Evolutionary conservation across 768 basidiomycete species (phyloP).

Genomic region (Phanerodontia chrysosporium): DNA sequence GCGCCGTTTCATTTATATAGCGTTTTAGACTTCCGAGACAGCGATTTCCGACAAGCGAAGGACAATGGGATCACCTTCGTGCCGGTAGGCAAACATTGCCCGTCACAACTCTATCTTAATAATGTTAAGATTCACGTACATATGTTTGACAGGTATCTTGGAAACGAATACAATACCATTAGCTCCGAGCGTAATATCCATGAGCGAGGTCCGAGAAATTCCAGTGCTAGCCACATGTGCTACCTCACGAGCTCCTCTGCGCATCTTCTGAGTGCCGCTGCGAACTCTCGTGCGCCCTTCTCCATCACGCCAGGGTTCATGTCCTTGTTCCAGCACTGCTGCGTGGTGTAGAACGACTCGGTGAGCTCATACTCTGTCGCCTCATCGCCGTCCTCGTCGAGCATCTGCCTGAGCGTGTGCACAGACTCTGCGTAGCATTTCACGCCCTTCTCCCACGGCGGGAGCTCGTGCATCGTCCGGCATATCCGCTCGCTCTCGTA

Average conservation of each 20-base stretch:
- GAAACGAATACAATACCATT: too few species aligned
- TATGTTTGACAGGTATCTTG: background rate
- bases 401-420: background rate
- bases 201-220: background rate
- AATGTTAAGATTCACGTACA: too few species aligned
- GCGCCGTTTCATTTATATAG: too few species aligned
- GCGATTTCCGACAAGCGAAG: too few species aligned
- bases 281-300: background rate
- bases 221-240: background rate
- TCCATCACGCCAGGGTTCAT: slow-evolving; percentile 1
- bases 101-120: too few species aligned
- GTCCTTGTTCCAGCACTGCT: background rate
- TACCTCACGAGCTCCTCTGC: background rate
- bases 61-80: too few species aligned
- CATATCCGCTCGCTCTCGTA: background rate
- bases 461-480: background rate
- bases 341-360: background rate
- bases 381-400: background rate
- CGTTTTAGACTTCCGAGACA: too few species aligned
- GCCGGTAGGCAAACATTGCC: too few species aligned
- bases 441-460: background rate
- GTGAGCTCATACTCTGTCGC: background rate
- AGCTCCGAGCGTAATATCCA: too few species aligned
- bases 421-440: background rate
- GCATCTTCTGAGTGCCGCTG: background rate